Evolutionary conservation across 2,329 filamentous ascomycete genomes (phyloP), one percentile per base, ranked within the genome.

Genomic region (Huntiella moniliformis): DNA sequence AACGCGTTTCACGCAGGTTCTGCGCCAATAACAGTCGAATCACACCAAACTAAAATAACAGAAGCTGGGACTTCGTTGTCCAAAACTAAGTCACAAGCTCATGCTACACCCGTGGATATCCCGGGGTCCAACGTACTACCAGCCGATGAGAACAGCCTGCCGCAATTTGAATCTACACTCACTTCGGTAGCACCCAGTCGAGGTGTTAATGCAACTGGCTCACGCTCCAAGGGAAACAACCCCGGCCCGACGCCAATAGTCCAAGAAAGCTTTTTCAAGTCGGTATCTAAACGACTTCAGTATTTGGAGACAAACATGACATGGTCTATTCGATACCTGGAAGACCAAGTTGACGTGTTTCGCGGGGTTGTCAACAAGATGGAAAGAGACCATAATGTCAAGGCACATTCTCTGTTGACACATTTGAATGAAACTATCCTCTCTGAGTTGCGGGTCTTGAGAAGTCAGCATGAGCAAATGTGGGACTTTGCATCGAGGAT

Each of bases 231-330:
- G 15, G 7, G 39, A 5, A 17, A 35, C 2, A 4, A 18, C 1
- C 58, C 68, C 5, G 61, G 70, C 1, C 62, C 80, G 1, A 73
- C 77, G 1, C 87, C 88, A 2, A 86, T 87, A 0, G 91, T 92
- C 1, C 91, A 98, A 60, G 91, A 98, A 58, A 91, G 83, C 1
- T 96, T 98, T 62, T 98, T 95, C 71, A 96, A 96, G 60, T 84
- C 86, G 3, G 80, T 96, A 6, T 85, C 87, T 52, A 96, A 96
- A 61, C 82, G 91, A 1, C 70, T 98, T 4, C 83, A 88, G 52
- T 78, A 87, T 54, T 76, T 96, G 5, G 91, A 98, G 60, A 75
- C 83, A 12, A 98, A 96, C 58, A 85, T 87, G 8, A 93, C 88
- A 0, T 68, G 96, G 8, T 94, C 87, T 0, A 67, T 96, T 6